phyloP scores from a whole-genome alignment of 2,329 filamentous ascomycete species.

The Alternaria sp. region DNA sequence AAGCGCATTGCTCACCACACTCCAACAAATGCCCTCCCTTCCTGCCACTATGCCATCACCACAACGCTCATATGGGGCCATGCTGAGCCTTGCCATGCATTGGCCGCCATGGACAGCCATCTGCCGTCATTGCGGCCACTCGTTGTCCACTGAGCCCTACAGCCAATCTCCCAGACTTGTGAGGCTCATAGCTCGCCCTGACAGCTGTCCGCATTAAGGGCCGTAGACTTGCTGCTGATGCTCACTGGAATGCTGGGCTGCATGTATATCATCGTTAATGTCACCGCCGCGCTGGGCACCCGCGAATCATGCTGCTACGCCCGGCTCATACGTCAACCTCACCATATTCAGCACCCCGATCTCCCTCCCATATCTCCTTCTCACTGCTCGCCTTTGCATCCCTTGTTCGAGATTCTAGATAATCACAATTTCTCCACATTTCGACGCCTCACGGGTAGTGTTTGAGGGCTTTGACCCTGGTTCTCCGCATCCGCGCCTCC shows the following conservation, averaged over 20 bases:
- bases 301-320: constrained; percentile 15
- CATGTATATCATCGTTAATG: constrained; percentile 38
- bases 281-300: constrained; percentile 36
- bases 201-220: constrained; percentile 28
- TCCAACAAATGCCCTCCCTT: constrained; percentile 37
- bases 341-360: constrained; percentile 12
- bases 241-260: constrained; percentile 26
- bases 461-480: constrained; percentile 48
- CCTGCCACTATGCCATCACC: constrained; percentile 29
- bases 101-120: constrained; percentile 34
- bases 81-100: constrained; percentile 35
- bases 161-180: constrained; percentile 22
- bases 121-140: constrained; percentile 32
- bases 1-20: constrained; percentile 44
- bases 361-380: constrained; percentile 16
- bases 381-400: constrained; percentile 12
- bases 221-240: constrained; percentile 37
- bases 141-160: constrained; percentile 23
- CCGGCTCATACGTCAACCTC: constrained; percentile 14
- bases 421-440: constrained; percentile 22
- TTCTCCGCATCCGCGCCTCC: constrained; percentile 42
- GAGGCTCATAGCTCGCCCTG: constrained; percentile 31
- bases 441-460: constrained; percentile 43
- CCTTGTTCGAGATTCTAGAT: constrained; percentile 36
- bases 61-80: constrained; percentile 29